phyloP scores from a whole-genome alignment of 345 rosid species.

The Xanthoceras sorbifolium region DNA sequence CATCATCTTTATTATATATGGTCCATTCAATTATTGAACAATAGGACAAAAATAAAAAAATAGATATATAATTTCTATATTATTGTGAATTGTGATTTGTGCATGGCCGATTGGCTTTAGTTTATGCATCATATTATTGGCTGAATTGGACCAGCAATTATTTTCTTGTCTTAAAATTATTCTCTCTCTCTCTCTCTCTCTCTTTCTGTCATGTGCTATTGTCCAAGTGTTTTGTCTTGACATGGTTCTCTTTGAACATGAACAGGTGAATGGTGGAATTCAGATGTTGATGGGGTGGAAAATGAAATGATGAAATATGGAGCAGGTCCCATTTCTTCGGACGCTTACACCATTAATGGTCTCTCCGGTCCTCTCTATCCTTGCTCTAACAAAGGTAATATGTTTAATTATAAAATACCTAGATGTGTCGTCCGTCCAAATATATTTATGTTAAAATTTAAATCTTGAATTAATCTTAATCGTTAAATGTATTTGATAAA shows the following conservation, averaged over 20 bases:
- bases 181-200: neutral
- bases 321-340: constrained; percentile 46
- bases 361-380: constrained; percentile 69
- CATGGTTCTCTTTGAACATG: neutral
- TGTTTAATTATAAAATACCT: no score
- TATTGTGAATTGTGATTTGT: no score
- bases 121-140: no score
- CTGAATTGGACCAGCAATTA: neutral
- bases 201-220: neutral
- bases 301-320: constrained; percentile 46
- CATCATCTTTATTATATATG: neutral
- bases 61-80: no score
- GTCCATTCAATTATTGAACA: neutral
- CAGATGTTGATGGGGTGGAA: constrained; percentile 53
- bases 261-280: constrained; percentile 76
- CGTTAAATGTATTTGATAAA: no score
- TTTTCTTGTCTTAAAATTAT: neutral
- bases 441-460: neutral
- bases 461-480: no score
- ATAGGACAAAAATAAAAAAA: neutral
- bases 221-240: neutral
- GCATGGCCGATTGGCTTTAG: neutral
- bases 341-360: constrained; percentile 69
- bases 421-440: no score
- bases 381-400: constrained; percentile 59